A percentile compares a stretch with the other conserved stretches of the same genome.
Evolutionary conservation across 192 early-diverging fungal species (phyloP).

Genomic region (Coemansia reversa): DNA sequence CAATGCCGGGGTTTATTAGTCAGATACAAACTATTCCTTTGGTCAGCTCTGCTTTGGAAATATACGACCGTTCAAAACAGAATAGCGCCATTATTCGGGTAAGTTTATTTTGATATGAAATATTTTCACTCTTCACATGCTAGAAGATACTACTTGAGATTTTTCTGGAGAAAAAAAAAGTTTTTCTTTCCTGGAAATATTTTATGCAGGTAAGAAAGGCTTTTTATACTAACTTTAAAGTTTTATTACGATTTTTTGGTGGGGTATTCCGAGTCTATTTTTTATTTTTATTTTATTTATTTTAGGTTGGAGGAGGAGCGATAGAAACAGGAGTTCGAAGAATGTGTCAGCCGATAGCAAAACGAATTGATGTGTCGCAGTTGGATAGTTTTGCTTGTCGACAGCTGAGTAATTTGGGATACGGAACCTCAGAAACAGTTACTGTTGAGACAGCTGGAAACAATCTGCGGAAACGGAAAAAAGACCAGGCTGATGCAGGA

Average conservation of each 20-base stretch:
- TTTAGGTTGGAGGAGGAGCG: constrained; percentile 62
- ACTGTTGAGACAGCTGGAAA: too few species aligned
- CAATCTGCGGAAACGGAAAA: constrained; percentile 42
- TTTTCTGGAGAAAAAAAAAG: too few species aligned
- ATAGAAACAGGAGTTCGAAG: constrained; percentile 74
- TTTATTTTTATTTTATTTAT: background rate
- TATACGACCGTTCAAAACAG: constrained; percentile 72
- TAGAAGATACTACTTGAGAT: too few species aligned
- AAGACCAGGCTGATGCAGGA: constrained; percentile 27
- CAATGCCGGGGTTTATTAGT: constrained; percentile 58
- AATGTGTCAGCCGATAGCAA: constrained; percentile 71
- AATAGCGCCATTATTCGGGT: constrained; percentile 53
- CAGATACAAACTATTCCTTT: constrained; percentile 77
- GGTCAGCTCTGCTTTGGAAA: constrained; percentile 72
- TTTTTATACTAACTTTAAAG: too few species aligned
- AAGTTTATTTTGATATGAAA: constrained; percentile 6
- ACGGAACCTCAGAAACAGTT: constrained; percentile 6
- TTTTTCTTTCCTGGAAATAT: too few species aligned
- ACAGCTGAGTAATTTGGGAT: constrained; percentile 65
- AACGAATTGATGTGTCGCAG: constrained; percentile 68
- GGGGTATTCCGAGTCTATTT: background rate
- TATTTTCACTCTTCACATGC: background rate
- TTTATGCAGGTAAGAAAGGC: too few species aligned
- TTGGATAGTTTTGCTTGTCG: constrained; percentile 76
- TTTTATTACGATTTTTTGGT: too few species aligned